Conservation (phyloP, 2,329 filamentous ascomycete species). For the Botrytis byssoidea region DNA sequence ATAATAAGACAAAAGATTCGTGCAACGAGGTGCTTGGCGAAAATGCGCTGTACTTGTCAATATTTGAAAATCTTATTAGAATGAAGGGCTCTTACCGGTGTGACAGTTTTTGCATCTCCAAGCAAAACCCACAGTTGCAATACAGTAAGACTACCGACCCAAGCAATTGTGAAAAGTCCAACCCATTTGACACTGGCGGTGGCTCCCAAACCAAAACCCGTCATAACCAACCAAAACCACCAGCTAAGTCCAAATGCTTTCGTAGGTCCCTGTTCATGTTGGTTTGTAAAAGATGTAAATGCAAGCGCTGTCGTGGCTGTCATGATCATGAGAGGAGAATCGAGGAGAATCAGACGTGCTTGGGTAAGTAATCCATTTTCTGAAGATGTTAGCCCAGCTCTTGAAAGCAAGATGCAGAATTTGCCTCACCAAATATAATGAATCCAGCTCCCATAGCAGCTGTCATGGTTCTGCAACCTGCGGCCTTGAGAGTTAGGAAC, state of each 20-base stretch:
- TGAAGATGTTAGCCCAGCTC: conserved; percentile 42
- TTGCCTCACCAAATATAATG: conserved; percentile 77
- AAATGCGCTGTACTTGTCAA: conserved; percentile 59
- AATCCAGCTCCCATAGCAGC: conserved; percentile 79
- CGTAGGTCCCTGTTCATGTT: conserved; percentile 86
- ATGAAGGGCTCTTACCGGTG: conserved; percentile 54
- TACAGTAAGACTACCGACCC: conserved; percentile 88
- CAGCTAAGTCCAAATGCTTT: conserved; percentile 86
- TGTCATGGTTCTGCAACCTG: conserved; percentile 83
- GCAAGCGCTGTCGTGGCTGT: conserved; percentile 88
- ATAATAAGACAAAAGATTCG: conserved; percentile 88
- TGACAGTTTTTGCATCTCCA: conserved; percentile 83
- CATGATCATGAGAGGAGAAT: conserved; percentile 90
- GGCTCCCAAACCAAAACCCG: conserved; percentile 81
- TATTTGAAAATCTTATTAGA: conserved; percentile 3
- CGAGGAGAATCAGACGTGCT: conserved; percentile 90
- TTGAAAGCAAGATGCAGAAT: background rate
- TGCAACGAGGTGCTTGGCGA: conserved; percentile 92
- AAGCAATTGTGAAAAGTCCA: conserved; percentile 96
- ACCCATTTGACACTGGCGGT: conserved; percentile 99
- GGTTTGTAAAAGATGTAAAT: conserved; percentile 92
- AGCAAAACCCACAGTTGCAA: conserved; percentile 94
- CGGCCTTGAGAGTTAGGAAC: conserved; percentile 90
- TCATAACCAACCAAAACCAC: conserved; percentile 97
- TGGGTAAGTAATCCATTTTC: conserved; percentile 96